Conservation (phyloP, 2,329 filamentous ascomycete species). For the Fusarium keratoplasticum region DNA sequence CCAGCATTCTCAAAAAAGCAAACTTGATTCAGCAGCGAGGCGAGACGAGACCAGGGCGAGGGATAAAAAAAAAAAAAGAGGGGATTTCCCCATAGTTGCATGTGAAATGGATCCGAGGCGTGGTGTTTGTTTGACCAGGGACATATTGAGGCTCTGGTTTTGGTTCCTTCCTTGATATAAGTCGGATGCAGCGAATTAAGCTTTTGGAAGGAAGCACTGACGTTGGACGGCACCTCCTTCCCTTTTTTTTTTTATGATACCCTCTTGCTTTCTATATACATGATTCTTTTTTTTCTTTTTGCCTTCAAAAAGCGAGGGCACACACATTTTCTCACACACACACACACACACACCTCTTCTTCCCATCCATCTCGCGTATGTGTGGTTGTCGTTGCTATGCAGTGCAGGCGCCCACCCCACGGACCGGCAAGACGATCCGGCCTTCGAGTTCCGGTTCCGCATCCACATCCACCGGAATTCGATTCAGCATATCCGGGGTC, state of each 20-base stretch:
- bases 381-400: neutral
- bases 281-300: neutral
- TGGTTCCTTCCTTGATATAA: neutral
- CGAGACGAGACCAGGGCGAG: neutral
- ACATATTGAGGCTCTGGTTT: constrained; percentile 17
- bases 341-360: neutral
- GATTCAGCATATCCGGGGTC: neutral
- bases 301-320: neutral
- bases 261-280: neutral
- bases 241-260: neutral
- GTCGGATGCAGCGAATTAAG: neutral
- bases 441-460: constrained; percentile 5
- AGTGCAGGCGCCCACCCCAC: neutral
- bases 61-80: neutral
- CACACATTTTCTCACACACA: neutral
- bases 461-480: constrained; percentile 1
- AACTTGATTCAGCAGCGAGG: constrained; percentile 13
- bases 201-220: neutral
- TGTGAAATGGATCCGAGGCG: constrained; percentile 18
- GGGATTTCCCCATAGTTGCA: constrained; percentile 6
- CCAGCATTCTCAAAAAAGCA: constrained; percentile 30
- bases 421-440: constrained; percentile 8
- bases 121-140: constrained; percentile 5
- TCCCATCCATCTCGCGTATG: neutral
- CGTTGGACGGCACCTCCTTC: neutral